phyloP scores from a whole-genome alignment of 2,329 filamentous ascomycete genomes.

The Aspergillus phoenicis region DNA sequence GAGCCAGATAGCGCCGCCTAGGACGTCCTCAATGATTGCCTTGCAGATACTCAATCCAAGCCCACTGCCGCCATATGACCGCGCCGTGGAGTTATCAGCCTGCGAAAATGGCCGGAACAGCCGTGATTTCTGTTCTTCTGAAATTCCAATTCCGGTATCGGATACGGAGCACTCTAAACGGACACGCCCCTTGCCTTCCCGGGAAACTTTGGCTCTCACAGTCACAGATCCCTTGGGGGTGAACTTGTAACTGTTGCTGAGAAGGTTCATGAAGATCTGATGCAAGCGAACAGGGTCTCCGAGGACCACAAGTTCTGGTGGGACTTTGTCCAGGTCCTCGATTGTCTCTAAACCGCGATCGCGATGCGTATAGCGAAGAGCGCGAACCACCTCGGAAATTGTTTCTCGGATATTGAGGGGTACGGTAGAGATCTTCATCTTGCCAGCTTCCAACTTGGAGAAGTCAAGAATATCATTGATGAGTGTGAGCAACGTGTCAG shows the following conservation, averaged over 20 bases:
- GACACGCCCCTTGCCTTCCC: slow-evolving; percentile 69
- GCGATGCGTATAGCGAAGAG: slow-evolving; percentile 64
- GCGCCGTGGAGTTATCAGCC: slow-evolving; percentile 84
- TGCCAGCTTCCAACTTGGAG: slow-evolving; percentile 81
- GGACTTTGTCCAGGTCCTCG: slow-evolving; percentile 64
- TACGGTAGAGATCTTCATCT: slow-evolving; percentile 86
- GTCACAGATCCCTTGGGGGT: slow-evolving; percentile 85
- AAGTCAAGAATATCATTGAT: slow-evolving; percentile 93
- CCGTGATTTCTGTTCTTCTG: slow-evolving; percentile 73
- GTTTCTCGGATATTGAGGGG: slow-evolving; percentile 74
- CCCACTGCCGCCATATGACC: slow-evolving; percentile 89
- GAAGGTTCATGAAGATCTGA: slow-evolving; percentile 78
- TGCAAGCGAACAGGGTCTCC: slow-evolving; percentile 82
- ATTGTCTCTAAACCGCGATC: slow-evolving; percentile 63
- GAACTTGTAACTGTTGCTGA: slow-evolving; percentile 93
- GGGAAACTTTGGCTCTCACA: slow-evolving; percentile 73
- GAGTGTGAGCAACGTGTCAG: slow-evolving; percentile 76
- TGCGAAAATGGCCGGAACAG: slow-evolving; percentile 92
- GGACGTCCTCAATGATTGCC: slow-evolving; percentile 87
- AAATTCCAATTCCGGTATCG: slow-evolving; percentile 91
- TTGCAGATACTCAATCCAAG: slow-evolving; percentile 93
- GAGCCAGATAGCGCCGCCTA: slow-evolving; percentile 81
- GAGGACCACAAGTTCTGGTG: slow-evolving; percentile 67
- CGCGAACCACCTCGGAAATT: slow-evolving; percentile 65
- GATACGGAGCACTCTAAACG: slow-evolving; percentile 81